Evolutionary conservation across 2,329 filamentous ascomycete genomes (phyloP).

Genomic region (Waltergamsia citrina): DNA sequence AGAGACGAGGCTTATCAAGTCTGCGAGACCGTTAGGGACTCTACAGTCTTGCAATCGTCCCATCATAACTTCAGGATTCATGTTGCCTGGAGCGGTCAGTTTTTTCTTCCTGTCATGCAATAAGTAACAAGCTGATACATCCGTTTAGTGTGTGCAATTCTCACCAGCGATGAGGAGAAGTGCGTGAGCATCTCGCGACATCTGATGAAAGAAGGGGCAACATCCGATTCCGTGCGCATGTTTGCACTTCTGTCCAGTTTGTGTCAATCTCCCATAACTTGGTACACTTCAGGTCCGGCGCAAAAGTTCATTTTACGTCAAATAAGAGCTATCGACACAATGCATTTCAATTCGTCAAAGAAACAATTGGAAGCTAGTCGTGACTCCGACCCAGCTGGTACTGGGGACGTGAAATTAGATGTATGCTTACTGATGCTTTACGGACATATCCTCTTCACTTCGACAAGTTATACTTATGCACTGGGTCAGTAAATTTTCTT

Average conservation of each 20-base stretch:
- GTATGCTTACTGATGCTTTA: constrained; percentile 79
- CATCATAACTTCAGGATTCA: constrained; percentile 64
- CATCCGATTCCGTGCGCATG: constrained; percentile 75
- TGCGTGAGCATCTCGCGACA: constrained; percentile 66
- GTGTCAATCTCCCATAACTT: constrained; percentile 61
- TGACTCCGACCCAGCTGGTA: neutral
- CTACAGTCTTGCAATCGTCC: constrained; percentile 72
- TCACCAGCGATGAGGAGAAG: constrained; percentile 69
- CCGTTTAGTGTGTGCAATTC: constrained; percentile 73
- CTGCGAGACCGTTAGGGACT: constrained; percentile 68
- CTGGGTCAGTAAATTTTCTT: constrained; percentile 54
- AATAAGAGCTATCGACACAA: constrained; percentile 75
- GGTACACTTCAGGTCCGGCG: constrained; percentile 71
- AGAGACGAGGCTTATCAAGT: constrained; percentile 68
- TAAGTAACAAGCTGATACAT: neutral
- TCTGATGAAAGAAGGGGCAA: constrained; percentile 75
- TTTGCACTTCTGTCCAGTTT: constrained; percentile 71
- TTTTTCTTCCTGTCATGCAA: neutral
- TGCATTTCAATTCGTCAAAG: constrained; percentile 11
- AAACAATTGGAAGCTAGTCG: constrained; percentile 13
- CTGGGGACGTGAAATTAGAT: constrained; percentile 44
- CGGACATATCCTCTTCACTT: constrained; percentile 79
- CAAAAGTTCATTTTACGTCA: constrained; percentile 90
- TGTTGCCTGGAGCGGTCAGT: constrained; percentile 63
- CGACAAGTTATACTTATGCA: constrained; percentile 73